A percentile compares a stretch with the other conserved stretches of the same genome.
Evolutionary conservation across 2,329 filamentous ascomycete species (phyloP).

Genomic region (Leptographium procerum): DNA sequence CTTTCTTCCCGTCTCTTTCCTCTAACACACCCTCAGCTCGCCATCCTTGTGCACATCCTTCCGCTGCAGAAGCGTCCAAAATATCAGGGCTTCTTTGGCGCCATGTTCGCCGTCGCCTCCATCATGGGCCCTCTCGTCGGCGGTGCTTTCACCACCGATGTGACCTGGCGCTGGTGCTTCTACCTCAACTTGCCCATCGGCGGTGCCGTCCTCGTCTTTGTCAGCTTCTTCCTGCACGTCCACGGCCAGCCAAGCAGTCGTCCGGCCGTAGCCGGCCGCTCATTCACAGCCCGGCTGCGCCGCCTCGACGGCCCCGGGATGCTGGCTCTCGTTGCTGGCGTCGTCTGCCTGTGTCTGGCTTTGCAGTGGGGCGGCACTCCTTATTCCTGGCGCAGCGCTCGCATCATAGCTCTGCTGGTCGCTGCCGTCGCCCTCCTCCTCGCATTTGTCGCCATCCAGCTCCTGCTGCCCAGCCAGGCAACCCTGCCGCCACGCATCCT

Average conservation of each 20-base stretch:
- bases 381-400: conserved; percentile 32
- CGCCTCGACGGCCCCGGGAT: conserved; percentile 39
- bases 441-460: conserved; percentile 36
- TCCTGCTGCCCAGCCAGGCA: too few species aligned
- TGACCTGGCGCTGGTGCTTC: conserved; percentile 28
- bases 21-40: too few species aligned
- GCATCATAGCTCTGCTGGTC: conserved; percentile 9
- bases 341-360: conserved; percentile 22
- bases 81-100: conserved; percentile 24
- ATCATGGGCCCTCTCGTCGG: conserved; percentile 26
- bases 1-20: too few species aligned
- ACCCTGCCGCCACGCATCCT: too few species aligned
- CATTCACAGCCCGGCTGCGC: conserved; percentile 10
- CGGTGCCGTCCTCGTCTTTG: conserved; percentile 17
- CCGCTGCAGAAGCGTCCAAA: conserved; percentile 22
- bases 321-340: conserved; percentile 16
- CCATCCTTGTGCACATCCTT: conserved; percentile 22
- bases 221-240: conserved; percentile 18
- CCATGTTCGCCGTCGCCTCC: conserved; percentile 23
- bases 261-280: too few species aligned
- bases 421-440: conserved; percentile 32
- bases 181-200: conserved; percentile 28
- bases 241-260: conserved; percentile 11
- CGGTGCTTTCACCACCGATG: conserved; percentile 24
- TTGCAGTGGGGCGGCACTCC: conserved; percentile 23